phyloP scores from a whole-genome alignment of 2,329 filamentous ascomycete species.

The Endothia cerciana region DNA sequence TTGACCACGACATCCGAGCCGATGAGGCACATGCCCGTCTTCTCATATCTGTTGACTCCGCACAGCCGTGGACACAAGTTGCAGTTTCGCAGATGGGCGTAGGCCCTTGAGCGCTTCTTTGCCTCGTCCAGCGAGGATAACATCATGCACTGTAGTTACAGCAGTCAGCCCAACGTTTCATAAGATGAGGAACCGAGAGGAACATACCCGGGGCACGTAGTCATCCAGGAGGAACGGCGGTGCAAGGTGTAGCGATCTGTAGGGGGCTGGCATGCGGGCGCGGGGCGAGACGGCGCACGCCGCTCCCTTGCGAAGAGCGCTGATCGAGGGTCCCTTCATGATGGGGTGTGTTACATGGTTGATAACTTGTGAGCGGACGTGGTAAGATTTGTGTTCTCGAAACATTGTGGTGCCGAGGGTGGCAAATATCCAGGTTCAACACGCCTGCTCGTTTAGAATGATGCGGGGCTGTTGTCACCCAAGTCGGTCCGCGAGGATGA shows the following conservation, averaged over 20 bases:
- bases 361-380: background rate
- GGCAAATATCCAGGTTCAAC: constrained; percentile 10
- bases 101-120: constrained; percentile 74
- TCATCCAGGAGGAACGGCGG: constrained; percentile 73
- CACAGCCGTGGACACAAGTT: constrained; percentile 81
- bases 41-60: constrained; percentile 80
- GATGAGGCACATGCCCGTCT: constrained; percentile 77
- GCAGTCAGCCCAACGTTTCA: background rate
- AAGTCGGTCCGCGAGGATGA: background rate
- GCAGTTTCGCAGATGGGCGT: constrained; percentile 76
- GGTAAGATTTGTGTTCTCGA: background rate
- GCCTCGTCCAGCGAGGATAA: constrained; percentile 70
- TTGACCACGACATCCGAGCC: constrained; percentile 79
- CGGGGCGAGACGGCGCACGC: background rate
- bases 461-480: background rate
- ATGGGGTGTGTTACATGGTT: background rate
- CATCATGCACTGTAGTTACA: constrained; percentile 55
- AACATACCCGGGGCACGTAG: constrained; percentile 64
- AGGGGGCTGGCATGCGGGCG: constrained; percentile 2
- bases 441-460: background rate
- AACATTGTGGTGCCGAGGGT: background rate
- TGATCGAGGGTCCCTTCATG: constrained; percentile 15
- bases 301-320: constrained; percentile 10
- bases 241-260: constrained; percentile 53
- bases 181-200: background rate